Base-by-base conservation (phyloP, 441 rosid species). In the Pelargonium exstipulatum region DNA sequence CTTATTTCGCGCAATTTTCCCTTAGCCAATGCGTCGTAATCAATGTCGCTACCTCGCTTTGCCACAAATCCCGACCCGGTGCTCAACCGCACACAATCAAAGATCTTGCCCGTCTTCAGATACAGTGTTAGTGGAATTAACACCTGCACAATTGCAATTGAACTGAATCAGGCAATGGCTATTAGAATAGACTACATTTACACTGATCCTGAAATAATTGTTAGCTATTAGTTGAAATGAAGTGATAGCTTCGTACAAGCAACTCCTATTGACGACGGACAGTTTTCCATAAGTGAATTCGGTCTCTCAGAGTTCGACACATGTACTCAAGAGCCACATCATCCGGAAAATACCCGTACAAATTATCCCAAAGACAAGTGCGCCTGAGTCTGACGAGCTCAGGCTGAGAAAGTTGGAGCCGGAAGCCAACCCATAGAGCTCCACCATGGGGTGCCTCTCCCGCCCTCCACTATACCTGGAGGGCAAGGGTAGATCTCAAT, bases 1-100 rank as follows among this genome's bases (percentile, higher is more conserved):
- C 92, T 87, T 14, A 84, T 71, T 77, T 93, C 94, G 13, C 68
- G 74, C 75, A 87, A 73, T 72, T 63, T 80, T 26, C 98, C 98
- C 8, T 73, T 66, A 49, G 83, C 81, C 71, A 89, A 77, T 9
- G 40, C 73, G 65, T 75, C 81, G 20, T 86, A 87, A 65, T 88
- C 77, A 69, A 91, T 87, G 78, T 75, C 76, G 64, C 81, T 75
- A 61, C 90, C 86, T 76, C 72, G 82, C 72, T 85, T 87, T 1
- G 86, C 73, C 35, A 73, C 74, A 20, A 79, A 83, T 45, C 83
- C 84, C 66, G 60, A 77, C 71, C 66, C 76, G 26, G 2, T 65
- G 32, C 85, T 88, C 40, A 68, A 72, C 69, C 63, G 69, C 66
- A 88, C 87, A 48, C 95, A 89, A 17, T 83, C 82, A 18, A 87